These are phyloP conservation scores for Dillenia suffruticosa DNA, from an alignment of 164 flowering plant species.

Conservation along the genomic window DNA sequence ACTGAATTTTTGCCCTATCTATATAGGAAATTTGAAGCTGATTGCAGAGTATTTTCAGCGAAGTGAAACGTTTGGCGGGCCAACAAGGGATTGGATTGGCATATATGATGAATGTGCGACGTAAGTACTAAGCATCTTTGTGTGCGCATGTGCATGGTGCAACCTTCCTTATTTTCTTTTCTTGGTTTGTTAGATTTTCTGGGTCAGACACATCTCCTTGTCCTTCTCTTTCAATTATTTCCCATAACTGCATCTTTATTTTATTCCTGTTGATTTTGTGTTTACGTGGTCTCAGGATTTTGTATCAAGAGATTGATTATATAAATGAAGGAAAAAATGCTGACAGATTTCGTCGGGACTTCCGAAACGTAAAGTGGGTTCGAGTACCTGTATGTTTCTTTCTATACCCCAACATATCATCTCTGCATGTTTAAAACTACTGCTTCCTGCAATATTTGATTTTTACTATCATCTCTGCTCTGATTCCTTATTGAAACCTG, in stretches of 20 bases:
- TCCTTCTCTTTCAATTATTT: no score
- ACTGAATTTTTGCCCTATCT: constrained; percentile 5
- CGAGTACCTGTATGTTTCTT: constrained; percentile 92
- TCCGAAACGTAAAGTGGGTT: constrained; percentile 95
- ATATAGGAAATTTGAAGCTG: constrained; percentile 80
- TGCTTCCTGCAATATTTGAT: no score
- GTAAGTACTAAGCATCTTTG: constrained; percentile 37
- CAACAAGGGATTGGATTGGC: constrained; percentile 87
- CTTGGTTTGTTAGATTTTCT: not conserved
- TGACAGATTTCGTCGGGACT: constrained; percentile 90
- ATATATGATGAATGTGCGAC: constrained; percentile 93
- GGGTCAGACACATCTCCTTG: no score
- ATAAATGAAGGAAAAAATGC: constrained; percentile 98
- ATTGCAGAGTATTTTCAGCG: constrained; percentile 89
- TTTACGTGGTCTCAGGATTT: constrained; percentile 48
- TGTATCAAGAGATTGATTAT: constrained; percentile 96
- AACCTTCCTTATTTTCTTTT: not conserved
- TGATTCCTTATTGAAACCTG: not conserved
- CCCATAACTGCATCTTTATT: not conserved
- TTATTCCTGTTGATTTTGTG: constrained; percentile 11
- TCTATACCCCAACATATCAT: constrained; percentile 7
- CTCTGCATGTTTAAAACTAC: no score
- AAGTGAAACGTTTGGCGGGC: constrained; percentile 88
- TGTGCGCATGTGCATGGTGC: no score
- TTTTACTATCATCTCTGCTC: not conserved